Base-by-base conservation (phyloP, 2,329 filamentous ascomycete genomes). In the Scytalidium sp. region DNA sequence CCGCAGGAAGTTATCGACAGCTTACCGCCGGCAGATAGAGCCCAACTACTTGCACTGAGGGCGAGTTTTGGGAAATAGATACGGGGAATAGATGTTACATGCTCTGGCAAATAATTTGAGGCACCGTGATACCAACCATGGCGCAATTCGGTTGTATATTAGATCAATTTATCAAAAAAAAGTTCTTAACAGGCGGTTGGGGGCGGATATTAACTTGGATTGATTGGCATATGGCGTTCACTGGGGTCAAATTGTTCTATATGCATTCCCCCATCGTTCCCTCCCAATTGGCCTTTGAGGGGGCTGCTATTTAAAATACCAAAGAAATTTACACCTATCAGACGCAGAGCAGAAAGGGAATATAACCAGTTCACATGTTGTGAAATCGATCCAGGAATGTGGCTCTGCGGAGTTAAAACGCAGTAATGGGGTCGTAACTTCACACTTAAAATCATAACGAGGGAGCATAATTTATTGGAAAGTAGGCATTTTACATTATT, bases 1-100 rank as follows among this genome's bases (percentile, higher is more conserved):
- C 82, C 90, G 2, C 87, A 89, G 61, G 79, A 88, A 51, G 83
- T 89, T 50, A 91, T 97, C 59, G 87, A 93, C 64, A 80, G 83
- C 62, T 73, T 97, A 44, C 84, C 87, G 5, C 87, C 90, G 32
- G 80, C 81, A 19, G 86, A 94, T 62, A 79, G 87, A 47, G 80
- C 81, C 53, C 90, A 97, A 67, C 86, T 97, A 49, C 79, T 96
- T 73, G 76, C 85, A 32, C 73, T 97, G 49, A 79, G 90, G 48
- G 84, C 59, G 6, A 55, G 52, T 19, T 62, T 50, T 55, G 60
- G 53, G 25, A 49, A 59, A 21, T 54, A 49, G 23, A 39, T 15
- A n/a, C n/a, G n/a, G n/a, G 32, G 32, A 36, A 27, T 15, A 36
- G 13, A n/a, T 36, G 13, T 36, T 36, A n/a, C 32, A 36, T 36